Base-by-base conservation (phyloP, 306 rosid species). In the Abrus precatorius region DNA sequence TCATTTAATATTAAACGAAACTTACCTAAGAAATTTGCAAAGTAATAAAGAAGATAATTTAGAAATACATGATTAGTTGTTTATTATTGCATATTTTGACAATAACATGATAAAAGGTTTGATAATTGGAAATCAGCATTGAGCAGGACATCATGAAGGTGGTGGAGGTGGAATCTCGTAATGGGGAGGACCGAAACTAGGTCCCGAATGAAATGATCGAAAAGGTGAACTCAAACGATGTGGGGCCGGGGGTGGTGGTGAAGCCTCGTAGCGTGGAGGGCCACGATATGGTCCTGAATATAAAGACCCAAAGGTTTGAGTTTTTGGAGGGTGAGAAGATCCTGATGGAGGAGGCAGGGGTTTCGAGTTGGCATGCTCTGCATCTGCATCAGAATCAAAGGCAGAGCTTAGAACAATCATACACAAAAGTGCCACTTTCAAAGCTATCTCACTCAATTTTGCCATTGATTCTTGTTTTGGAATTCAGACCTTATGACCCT, bases 181-280 rank as follows among this genome's bases (percentile, higher is more conserved):
- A 8, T 1, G 65, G 1, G 81, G 81, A 65, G 81, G 81, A 43
- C 65, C 74, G 12, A 6, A 49, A 10, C 33, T 53, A 33, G 81
- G 74, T 28, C 81, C 81, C 1, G 69, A 74, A 57, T 28, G 29
- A 34, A 56, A 74, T 0, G 79, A 74, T 9, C 67, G 13, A 73
- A 73, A 41, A 57, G 64, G 14, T 14, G 49, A 52, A 33, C 34
- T 36, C 30, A 52, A 9, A 36, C 12, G 32, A 10, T 6, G 44
- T 62, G 44, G 57, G 2, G 78, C 8, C 28, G 54, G 69, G 5
- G 27, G 53, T 9, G 8, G 50, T 20, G 53, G 77, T 6, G 75
- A 1, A 50, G 1, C 3, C 9, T 56, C 67, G 4, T 74, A 30
- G 44, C 13, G 40, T 1, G 79, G 57, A 59, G 55, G 69, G 1